Evolutionary conservation across 2,329 filamentous ascomycete genomes (phyloP).

Genomic region (Colletotrichum brevisporum): DNA sequence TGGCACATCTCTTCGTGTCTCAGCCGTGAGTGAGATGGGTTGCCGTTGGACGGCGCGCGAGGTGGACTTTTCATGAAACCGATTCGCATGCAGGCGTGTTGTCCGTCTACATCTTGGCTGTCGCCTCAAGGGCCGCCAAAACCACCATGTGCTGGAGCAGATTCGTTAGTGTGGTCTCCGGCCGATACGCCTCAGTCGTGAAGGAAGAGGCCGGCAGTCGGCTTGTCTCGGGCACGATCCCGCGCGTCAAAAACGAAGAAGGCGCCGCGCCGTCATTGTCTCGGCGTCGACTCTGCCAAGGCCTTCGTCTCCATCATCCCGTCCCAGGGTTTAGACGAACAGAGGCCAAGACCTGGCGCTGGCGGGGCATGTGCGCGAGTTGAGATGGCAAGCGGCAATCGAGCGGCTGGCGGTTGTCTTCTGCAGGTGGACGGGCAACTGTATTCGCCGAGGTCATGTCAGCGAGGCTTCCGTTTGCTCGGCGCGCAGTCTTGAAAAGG

Average conservation of each 20-base stretch:
- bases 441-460: conserved; percentile 17
- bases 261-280: conserved; percentile 27
- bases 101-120: conserved; percentile 8
- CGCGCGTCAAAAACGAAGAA: conserved; percentile 28
- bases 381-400: conserved; percentile 9
- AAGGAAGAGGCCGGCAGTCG: conserved; percentile 8
- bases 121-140: neutral
- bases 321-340: conserved; percentile 17
- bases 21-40: conserved; percentile 9
- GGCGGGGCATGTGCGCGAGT: neutral
- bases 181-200: neutral
- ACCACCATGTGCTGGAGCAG: conserved; percentile 7
- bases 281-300: conserved; percentile 29
- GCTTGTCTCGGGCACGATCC: conserved; percentile 21
- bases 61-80: conserved; percentile 2
- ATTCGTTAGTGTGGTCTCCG: neutral
- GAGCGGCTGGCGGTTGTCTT: neutral
- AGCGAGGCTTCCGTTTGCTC: too few species aligned
- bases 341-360: neutral
- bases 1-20: conserved; percentile 23
- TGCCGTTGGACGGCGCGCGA: neutral
- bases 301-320: neutral
- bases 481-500: conserved; percentile 3
- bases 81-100: conserved; percentile 13
- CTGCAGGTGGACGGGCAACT: neutral